Evolutionary conservation across 2,329 filamentous ascomycete species (phyloP).

Genomic region (Rosellinia necatrix): DNA sequence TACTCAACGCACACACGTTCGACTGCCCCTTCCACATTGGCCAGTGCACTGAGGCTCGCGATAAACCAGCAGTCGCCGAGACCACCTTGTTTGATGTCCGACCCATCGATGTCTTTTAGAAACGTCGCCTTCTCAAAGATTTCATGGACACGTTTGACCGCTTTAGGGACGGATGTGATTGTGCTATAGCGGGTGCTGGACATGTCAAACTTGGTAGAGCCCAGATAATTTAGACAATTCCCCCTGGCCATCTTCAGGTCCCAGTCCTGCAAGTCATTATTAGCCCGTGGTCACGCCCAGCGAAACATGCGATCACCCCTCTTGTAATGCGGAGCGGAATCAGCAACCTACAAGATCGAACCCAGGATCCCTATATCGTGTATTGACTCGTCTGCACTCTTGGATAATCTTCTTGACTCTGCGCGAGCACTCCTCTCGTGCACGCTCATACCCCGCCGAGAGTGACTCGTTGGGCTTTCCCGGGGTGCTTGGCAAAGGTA

Average conservation of each 20-base stretch:
- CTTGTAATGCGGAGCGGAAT: constrained; percentile 41
- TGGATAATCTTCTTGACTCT: constrained; percentile 65
- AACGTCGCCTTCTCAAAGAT: constrained; percentile 78
- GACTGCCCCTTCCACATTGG: constrained; percentile 72
- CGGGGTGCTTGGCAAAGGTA: constrained; percentile 53
- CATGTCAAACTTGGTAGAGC: constrained; percentile 57
- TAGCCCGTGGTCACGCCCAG: constrained; percentile 39
- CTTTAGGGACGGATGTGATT: constrained; percentile 64
- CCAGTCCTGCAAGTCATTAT: constrained; percentile 54
- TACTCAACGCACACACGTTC: constrained; percentile 76
- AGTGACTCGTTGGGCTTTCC: constrained; percentile 65
- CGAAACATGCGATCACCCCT: background rate
- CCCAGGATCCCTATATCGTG: constrained; percentile 73
- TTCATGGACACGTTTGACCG: constrained; percentile 75
- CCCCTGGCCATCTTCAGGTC: constrained; percentile 70
- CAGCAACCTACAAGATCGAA: constrained; percentile 58
- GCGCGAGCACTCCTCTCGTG: constrained; percentile 65
- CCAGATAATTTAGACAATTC: constrained; percentile 59
- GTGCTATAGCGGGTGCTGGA: constrained; percentile 50
- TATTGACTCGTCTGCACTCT: constrained; percentile 75
- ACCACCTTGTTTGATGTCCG: constrained; percentile 77
- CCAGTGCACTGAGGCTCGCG: constrained; percentile 75
- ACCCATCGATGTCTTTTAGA: constrained; percentile 65
- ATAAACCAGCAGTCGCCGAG: constrained; percentile 86
- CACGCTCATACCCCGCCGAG: constrained; percentile 64